Evolutionary conservation across 2,329 filamentous ascomycete genomes (phyloP).

Genomic region (Lecanosticta acicola): DNA sequence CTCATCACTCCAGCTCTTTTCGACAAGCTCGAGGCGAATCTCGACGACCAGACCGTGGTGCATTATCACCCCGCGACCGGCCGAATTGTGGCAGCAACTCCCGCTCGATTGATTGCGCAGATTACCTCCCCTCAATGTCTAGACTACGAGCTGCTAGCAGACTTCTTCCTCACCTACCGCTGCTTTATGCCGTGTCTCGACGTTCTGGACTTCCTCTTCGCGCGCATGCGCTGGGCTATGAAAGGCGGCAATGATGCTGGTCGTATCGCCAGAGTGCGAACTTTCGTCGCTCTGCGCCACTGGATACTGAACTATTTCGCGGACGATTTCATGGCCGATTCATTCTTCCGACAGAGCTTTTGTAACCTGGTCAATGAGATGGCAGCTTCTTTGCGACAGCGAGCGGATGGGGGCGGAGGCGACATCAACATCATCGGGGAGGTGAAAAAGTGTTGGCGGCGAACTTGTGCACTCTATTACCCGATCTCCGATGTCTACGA

Average conservation of each 20-base stretch:
- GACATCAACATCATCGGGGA: constrained; percentile 85
- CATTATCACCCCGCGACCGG: constrained; percentile 67
- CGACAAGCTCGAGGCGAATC: constrained; percentile 71
- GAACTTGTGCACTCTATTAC: constrained; percentile 87
- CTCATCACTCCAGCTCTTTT: constrained; percentile 62
- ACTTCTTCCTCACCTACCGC: constrained; percentile 95
- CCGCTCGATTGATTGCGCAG: constrained; percentile 84
- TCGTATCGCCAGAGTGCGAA: constrained; percentile 88
- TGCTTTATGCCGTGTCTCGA: constrained; percentile 73
- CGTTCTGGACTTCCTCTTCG: constrained; percentile 76
- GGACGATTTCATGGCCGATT: constrained; percentile 82
- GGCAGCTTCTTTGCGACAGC: constrained; percentile 47
- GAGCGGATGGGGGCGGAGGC: constrained; percentile 51
- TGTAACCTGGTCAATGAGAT: constrained; percentile 71
- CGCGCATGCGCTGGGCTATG: constrained; percentile 81
- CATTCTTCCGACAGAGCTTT: constrained; percentile 67
- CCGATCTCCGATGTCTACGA: constrained; percentile 60
- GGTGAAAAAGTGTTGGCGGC: constrained; percentile 94
- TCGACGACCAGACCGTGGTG: constrained; percentile 76
- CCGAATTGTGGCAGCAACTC: constrained; percentile 81
- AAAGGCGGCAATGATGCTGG: constrained; percentile 70
- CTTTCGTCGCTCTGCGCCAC: constrained; percentile 90
- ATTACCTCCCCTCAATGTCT: constrained; percentile 94
- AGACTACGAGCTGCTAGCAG: constrained; percentile 93
- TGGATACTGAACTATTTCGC: constrained; percentile 98